Evolutionary conservation across 169 alveolate genomes (phyloP), one percentile per base, ranked within the genome.

Genomic region (Plasmodium billcollinsi): DNA sequence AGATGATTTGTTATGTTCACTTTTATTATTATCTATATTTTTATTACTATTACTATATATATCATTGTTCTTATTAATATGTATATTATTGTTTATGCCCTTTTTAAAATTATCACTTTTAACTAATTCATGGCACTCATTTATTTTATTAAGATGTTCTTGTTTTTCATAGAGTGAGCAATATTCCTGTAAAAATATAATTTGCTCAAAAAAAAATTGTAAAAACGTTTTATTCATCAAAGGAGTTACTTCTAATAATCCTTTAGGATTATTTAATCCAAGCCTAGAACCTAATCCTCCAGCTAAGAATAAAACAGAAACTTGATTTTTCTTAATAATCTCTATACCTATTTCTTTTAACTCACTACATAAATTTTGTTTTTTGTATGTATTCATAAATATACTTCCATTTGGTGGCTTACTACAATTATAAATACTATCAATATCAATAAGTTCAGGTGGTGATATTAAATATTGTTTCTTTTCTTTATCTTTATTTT

Each of bases 201-300:
- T 72, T 9, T 88, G 78, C 61, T 94, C 96, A 26, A 94, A 75
- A 66, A 89, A 93, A 49, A 89, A 72, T 71, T 94, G 96, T 56
- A 94, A 83, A 59, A 94, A 89, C 11, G 94, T 88, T 90, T 94
- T 94, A 54, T 91, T 47, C 24, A 65, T 65, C 24, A 92, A 67
- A 15, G 93, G 92, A 3, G 95, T 89, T 8, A 94, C 78, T 62
- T 92, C 95, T 18, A 94, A 62, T 18, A 90, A 54, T 26, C 94
- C 92, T 75, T 94, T 94, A 4, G 94, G 90, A 14, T 74, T 63
- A 29, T 59, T 59, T 20, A 73, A 49, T 4, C 94, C 94, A 45
- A 94, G 71, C 5, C 96, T 39, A 33, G 95, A 88, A 3, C 94
- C 94, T 59, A 74, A 83, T 4, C 96, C 96, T 18, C 96, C 96